Evolutionary conservation across 176 grass and related monocot species (phyloP).

Genomic region (Lolium multiflorum): DNA sequence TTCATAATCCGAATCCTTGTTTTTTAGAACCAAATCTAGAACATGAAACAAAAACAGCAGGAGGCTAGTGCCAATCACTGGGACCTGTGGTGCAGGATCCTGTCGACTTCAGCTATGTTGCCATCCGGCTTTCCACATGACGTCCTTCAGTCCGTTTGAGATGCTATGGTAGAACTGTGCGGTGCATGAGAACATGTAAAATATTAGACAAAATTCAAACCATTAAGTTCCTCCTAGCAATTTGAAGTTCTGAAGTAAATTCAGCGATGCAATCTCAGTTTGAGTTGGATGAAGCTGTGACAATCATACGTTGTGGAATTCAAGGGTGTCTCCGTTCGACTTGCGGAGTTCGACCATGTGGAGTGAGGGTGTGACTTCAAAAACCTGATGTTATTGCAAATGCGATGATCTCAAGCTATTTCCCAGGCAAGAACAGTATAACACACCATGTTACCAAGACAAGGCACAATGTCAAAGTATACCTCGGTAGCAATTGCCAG

Average conservation of each 20-base stretch:
- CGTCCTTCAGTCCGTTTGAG: constrained; percentile 79
- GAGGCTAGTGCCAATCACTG: background rate
- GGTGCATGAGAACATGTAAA: background rate
- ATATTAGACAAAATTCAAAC: background rate
- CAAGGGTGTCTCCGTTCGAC: constrained; percentile 88
- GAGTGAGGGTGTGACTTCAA: constrained; percentile 88
- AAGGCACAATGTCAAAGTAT: background rate
- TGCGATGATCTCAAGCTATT: constrained; percentile 29
- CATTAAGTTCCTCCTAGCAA: background rate
- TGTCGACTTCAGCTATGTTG: constrained; percentile 43
- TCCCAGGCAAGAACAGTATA: background rate
- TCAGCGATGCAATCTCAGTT: background rate
- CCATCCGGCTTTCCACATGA: constrained; percentile 78
- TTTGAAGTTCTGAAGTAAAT: background rate
- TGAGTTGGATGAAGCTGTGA: background rate
- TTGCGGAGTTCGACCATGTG: constrained; percentile 95
- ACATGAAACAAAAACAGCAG: background rate
- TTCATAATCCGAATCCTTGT: constrained; percentile 28
- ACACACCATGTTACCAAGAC: background rate
- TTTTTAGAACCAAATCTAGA: constrained; percentile 13
- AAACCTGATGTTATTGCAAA: constrained; percentile 60
- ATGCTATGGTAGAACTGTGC: constrained; percentile 85
- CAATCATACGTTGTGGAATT: constrained; percentile 78
- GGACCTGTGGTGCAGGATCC: constrained; percentile 11
- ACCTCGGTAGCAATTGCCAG: constrained; percentile 97